Base-by-base conservation (phyloP, 1,139 yeast species). In the Nakaseomyces bracarensis region DNA sequence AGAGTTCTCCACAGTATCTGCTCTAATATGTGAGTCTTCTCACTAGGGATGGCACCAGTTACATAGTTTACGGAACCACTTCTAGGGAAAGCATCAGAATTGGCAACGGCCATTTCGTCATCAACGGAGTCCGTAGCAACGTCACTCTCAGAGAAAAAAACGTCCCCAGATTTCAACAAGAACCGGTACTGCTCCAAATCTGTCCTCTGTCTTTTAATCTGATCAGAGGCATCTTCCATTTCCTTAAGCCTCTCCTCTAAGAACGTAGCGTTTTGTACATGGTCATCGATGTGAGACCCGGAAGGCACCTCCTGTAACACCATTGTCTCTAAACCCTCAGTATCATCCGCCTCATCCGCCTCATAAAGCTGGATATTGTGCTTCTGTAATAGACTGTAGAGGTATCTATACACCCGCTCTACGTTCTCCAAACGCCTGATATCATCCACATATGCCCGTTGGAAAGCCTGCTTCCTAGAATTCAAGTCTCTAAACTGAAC, bases 401-500 rank as follows among this genome's bases (percentile, higher is more conserved):
- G 67, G 46, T 60, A 67, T 36, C 69, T 58, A 45, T 66, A 68
- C 55, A 78, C 84, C 47, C 86, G 72, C 58, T 79, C 75, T 2
- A 75, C 71, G 48, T 77, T 75, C 53, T 79, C 87, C 40, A 78
- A 62, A 38, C 74, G 69, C 49, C 96, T 74, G 44, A 87, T 75
- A 55, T 91, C 97, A 52, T 73, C 74, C 40, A 91, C 85, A 59
- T 82, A 91, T 1, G 94, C 76, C 49, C 97, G 72, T 64, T 89
- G 96, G 65, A 91, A 93, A 3, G 87, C 71, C 45, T 82, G 81
- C 43, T 84, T 75, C 53, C 75, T 76, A 39, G 81, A 70, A 63
- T 91, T 91, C 64, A 91, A 71, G 63, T 91, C 97, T 46, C 96
- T 74, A 63, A 93, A 87, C 59, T 93, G 97, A 22, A 91, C 82